These are phyloP conservation scores for Galerina marginata DNA, from an alignment of 768 basidiomycete genomes.

Conservation along the genomic window DNA sequence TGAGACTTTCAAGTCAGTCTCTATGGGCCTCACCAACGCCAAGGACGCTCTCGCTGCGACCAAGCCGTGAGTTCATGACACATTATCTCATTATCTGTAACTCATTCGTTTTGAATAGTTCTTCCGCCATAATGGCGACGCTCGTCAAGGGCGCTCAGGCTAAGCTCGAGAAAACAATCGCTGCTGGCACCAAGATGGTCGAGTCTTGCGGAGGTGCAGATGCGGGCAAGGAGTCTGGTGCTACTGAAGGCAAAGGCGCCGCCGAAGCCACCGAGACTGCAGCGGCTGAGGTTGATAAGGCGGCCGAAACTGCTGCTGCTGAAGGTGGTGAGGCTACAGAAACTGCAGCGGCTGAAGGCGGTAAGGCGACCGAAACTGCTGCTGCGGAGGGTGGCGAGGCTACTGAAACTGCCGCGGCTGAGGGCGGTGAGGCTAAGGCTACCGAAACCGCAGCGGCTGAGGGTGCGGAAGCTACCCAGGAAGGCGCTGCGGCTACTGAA, in stretches of 20 bases:
- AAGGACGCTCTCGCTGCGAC: slow-evolving; percentile 7
- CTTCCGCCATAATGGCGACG: neutral
- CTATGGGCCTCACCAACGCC: slow-evolving; percentile 7
- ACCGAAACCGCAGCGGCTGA: slow-evolving; percentile 3
- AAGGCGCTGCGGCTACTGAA: neutral
- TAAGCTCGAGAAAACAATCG: neutral
- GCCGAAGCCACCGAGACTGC: neutral
- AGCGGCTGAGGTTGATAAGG: neutral
- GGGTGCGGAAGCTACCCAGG: neutral
- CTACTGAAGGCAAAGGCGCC: neutral
- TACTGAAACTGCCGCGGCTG: neutral
- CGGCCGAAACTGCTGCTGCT: neutral
- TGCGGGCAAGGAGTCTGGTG: neutral
- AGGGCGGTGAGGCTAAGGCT: neutral
- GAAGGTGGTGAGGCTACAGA: neutral
- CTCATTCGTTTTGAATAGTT: neutral
- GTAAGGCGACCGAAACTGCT: neutral
- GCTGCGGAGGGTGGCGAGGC: neutral
- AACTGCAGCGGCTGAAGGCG: neutral
- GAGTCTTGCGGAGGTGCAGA: neutral
- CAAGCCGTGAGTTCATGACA: slow-evolving; percentile 1
- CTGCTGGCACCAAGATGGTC: slow-evolving; percentile 1
- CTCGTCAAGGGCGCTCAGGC: neutral
- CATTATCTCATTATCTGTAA: neutral
- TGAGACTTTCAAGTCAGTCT: slow-evolving; percentile 6